Base-by-base conservation (phyloP, 2,329 filamentous ascomycete genomes). In the Aspergillus pseudoglaucus region DNA sequence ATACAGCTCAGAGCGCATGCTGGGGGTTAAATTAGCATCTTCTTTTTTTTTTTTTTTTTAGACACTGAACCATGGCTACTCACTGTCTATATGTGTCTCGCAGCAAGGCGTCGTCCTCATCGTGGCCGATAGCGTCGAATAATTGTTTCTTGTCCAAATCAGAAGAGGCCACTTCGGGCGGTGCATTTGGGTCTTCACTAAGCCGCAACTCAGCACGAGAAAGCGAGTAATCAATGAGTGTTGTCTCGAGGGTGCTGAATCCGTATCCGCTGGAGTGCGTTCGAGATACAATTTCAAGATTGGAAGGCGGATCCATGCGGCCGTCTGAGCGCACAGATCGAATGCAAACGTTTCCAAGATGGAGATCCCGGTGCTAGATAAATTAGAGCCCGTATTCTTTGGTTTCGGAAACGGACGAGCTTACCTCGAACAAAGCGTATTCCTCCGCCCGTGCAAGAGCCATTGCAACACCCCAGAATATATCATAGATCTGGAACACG, bases 191-290 rank as follows among this genome's bases (percentile, higher is more conserved):
- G 12, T 62, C 56, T 41, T 63, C 56, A 8, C 53, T 55, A 8
- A 56, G 40, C 6, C 57, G 45, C 49, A 83, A 67, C 20, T 75
- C 72, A 2, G 80, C 80, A n/a, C 82, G 77, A 1, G 81, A 84
- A 32, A 85, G 74, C 1, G 82, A 84, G 62, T 85, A 85, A 61
- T 85, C 82, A 54, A 85, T 85, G 20, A 85, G 75, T 0, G 82
- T 84, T 1, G 80, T 80, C 54, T 82, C 78, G 3, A 84, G 64
- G 1, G 71, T 70, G 12, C 78, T 80, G 48, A 80, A 72, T 2
- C 75, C 73, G 20, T 83, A 67, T 17, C 67, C 67, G 49, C 74
- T 65, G 2, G 62, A 59, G 15, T 63, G 64, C n/a, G 59, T 51
- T 10, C 63, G 56, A 17, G 59, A 53, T 15, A 57, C 58, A 35